Evolutionary conservation across 2,329 filamentous ascomycete genomes (phyloP), one percentile per base, ranked within the genome.

Genomic region (Microsporum ferrugineum): DNA sequence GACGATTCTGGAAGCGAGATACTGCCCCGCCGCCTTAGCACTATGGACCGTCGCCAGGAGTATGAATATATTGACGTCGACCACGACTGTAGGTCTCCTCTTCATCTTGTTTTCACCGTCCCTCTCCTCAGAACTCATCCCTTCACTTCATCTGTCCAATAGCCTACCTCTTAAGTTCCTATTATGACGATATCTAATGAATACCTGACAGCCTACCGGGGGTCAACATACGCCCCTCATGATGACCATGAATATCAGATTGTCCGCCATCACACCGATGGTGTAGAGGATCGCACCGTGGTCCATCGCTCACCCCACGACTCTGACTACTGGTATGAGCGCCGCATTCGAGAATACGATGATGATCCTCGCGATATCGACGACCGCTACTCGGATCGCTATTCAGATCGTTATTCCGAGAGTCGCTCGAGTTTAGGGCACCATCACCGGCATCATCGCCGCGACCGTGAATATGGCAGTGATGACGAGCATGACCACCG

Each of bases 241-340:
- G 76, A 79, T 57, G 82, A 85, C 66, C 79, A 80, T 31, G 79
- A 82, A 45, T 85, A 83, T 65, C 82, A 85, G 62, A 73, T 85
- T 60, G 76, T 85, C 62, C 82, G 83, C 66, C 17, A 39, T 33
- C 82, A 81, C 41, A 76, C 82, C 29, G 82, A 85, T 64, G 72
- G 78, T 29, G 68, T 68, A 34, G 80, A 82, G 51, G 78, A 81
- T 61, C 73, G 76, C 43, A 73, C 74, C 62, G 65, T 80, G 49
- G 74, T 76, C 58, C 75, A 75, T 55, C 74, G 71, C 34, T 73
- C 76, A n/a, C 71, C 65, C n/a, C 69, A 79, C 61, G 82, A 84
- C 41, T 80, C 84, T 59, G 82, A 83, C 62, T 84, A 85, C 68
- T 85, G 84, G 67, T 84, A 84, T 68, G 80, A 84, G 66, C 79